Conservation (phyloP, 2,329 filamentous ascomycete species). For the Monosporascus sp. region DNA sequence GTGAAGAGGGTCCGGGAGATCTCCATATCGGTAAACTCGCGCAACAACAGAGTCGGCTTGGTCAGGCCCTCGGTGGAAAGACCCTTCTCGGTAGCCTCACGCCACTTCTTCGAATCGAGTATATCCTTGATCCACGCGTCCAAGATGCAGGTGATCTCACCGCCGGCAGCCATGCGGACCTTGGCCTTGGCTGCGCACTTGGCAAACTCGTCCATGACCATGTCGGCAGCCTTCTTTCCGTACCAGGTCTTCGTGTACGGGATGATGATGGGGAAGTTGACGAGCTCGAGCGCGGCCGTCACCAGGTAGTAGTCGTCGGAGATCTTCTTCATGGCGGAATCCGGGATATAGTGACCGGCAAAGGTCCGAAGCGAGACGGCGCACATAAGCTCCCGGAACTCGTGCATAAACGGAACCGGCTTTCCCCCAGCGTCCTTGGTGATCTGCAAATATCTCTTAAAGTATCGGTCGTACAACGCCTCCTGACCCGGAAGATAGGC, state of each 20-base stretch:
- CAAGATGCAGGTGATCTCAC: constrained; percentile 85
- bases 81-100: constrained; percentile 70
- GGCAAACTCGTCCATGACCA: constrained; percentile 83
- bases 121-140: constrained; percentile 90
- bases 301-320: constrained; percentile 96
- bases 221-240: constrained; percentile 90
- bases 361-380: constrained; percentile 96
- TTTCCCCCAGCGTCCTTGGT: constrained; percentile 67
- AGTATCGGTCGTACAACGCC: constrained; percentile 84
- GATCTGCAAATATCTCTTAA: constrained; percentile 69
- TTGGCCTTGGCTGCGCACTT: constrained; percentile 93
- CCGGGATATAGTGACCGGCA: constrained; percentile 89
- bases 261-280: constrained; percentile 96
- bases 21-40: constrained; percentile 84
- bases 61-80: constrained; percentile 60
- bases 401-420: constrained; percentile 80
- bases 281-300: constrained; percentile 89
- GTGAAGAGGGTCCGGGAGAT: constrained; percentile 93
- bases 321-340: constrained; percentile 87
- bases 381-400: constrained; percentile 92
- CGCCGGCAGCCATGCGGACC: constrained; percentile 83
- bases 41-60: constrained; percentile 78
- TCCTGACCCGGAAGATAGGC: constrained; percentile 88
- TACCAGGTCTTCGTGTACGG: constrained; percentile 96
- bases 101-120: constrained; percentile 77